Evolutionary conservation across 768 basidiomycete genomes (phyloP), one percentile per base, ranked within the genome.

Genomic region (Calocybe indica): DNA sequence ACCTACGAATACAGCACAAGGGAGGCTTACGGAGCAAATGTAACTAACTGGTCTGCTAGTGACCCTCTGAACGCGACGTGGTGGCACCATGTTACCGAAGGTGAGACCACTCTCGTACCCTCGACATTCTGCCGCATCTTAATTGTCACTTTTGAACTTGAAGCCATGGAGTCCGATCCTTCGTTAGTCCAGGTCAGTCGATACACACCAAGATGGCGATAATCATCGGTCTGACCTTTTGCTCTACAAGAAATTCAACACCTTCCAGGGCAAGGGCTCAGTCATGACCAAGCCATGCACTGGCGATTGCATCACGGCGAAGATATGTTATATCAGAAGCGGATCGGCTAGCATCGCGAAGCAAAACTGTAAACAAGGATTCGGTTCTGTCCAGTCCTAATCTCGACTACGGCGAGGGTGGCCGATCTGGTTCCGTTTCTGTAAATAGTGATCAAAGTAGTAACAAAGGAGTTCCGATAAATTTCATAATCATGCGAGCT

Each of bases 1-100:
- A 52, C 58, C 12, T 75, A 76, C 53, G 88, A 89, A 62, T 90
- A 89, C 58, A 82, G 69, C 56, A 82, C 86, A 22, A 80, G 87
- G 37, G 70, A 78, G 46, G 69, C 82, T 0, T 90, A 87, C 50
- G 87, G 85, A 31, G 58, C 56, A 34, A 76, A 64, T 45, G 74
- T 83, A 43, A 62, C 71, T 1, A 69, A 74, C 32, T 89, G 87
- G 87, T 68, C 71, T 28, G 59, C 66, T 2, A 68, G 72, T 46
- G 85, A 85, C 58, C 87, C 87, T 0, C 63, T 90, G 52, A 89
- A 89, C 51, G 84, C 84, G 6, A 88, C 88, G 7, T 89, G 83
- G 82, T 89, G 87, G 87, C 87, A 88, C 55, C 75, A 63, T 40
- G 83, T 89, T 37, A 88, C 87, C 7, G 85, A 88, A 65, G 75